These are phyloP conservation scores for Cornus florida DNA, from an alignment of 148 eudicot genomes.

Conservation along the genomic window DNA sequence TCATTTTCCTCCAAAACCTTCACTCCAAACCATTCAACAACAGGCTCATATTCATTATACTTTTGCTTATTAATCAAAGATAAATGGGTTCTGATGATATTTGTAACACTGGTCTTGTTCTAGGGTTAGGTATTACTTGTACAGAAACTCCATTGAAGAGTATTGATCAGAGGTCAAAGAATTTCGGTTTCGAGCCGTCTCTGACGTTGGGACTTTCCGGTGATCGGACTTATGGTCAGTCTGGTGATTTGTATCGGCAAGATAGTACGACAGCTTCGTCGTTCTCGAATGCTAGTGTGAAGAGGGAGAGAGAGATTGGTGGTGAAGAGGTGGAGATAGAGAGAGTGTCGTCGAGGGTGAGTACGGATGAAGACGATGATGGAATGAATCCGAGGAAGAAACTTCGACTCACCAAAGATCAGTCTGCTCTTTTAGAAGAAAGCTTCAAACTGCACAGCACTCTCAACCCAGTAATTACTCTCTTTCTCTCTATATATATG, in stretches of 20 bases:
- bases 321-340: slow-evolving; percentile 40
- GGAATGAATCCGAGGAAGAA: slow-evolving; percentile 49
- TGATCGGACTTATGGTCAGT: neutral
- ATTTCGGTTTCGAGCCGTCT: slow-evolving; percentile 28
- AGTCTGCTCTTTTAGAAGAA: slow-evolving; percentile 68
- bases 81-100: slow-evolving; percentile 37
- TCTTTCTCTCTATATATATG: neutral
- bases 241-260: slow-evolving; percentile 18
- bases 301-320: slow-evolving; percentile 44
- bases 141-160: slow-evolving; percentile 3
- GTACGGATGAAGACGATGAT: slow-evolving; percentile 59
- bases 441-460: slow-evolving; percentile 67
- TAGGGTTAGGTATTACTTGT: slow-evolving; percentile 42
- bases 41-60: too few relatives aligned
- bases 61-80: neutral
- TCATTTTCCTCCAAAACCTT: too few relatives aligned
- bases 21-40: too few relatives aligned
- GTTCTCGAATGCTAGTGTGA: slow-evolving; percentile 36
- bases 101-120: slow-evolving; percentile 39
- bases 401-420: slow-evolving; percentile 62
- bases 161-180: slow-evolving; percentile 5
- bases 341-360: slow-evolving; percentile 18
- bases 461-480: slow-evolving; percentile 60
- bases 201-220: slow-evolving; percentile 40
- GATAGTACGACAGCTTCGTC: slow-evolving; percentile 30